phyloP scores from a whole-genome alignment of 805 yeast genomes.

The Candida ponderosae region DNA sequence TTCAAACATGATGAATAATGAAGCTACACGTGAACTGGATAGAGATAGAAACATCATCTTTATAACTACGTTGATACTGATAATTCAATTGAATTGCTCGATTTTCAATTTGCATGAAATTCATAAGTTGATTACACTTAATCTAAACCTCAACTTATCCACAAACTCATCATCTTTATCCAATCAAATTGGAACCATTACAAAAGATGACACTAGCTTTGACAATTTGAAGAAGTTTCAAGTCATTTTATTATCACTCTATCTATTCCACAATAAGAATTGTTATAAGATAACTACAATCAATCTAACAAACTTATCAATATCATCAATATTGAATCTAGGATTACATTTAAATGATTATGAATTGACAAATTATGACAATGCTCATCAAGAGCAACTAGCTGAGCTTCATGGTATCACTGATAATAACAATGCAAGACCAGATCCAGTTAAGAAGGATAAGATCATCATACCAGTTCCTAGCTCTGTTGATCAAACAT shows the following conservation, averaged over 20 bases:
- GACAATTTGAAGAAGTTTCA: constrained; percentile 14
- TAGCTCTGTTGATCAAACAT: no score
- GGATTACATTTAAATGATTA: constrained; percentile 20
- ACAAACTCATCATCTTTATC: constrained; percentile 10
- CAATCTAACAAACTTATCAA: constrained; percentile 12
- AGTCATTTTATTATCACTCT: constrained; percentile 12
- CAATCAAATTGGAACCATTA: constrained; percentile 2
- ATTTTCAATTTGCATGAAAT: constrained; percentile 21
- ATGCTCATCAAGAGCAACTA: not conserved
- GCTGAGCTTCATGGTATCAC: not conserved
- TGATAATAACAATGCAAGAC: not conserved
- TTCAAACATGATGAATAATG: no score
- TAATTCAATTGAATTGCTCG: constrained; percentile 20
- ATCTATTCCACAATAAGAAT: constrained; percentile 19
- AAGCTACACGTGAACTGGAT: no score
- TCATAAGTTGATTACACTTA: constrained; percentile 14
- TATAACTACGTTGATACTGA: constrained; percentile 38
- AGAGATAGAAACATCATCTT: constrained; percentile 22
- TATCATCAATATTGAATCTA: constrained; percentile 15
- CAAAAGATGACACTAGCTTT: constrained; percentile 1
- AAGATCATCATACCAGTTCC: not conserved
- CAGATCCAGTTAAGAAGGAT: no score
- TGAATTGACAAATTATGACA: constrained; percentile 5
- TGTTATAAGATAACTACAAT: constrained; percentile 17
- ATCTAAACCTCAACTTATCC: constrained; percentile 8